A percentile compares a stretch with the other conserved stretches of the same genome.
These are phyloP conservation scores for Pseudoperonospora humuli DNA, from an alignment of 352 stramenopile genomes.

Conservation along the genomic window DNA sequence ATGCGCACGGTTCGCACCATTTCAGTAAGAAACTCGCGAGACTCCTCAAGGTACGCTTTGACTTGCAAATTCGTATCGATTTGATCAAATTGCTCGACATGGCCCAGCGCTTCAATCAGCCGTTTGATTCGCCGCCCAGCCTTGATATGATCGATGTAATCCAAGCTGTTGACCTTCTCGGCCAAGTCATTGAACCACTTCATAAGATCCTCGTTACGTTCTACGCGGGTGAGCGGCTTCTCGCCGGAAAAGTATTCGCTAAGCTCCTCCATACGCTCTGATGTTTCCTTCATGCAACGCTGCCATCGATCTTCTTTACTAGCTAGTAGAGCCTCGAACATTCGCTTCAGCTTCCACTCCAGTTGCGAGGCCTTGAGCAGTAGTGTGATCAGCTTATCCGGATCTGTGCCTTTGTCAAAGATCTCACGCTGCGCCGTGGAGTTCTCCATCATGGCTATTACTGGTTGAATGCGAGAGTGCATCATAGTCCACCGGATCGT, in stretches of 20 bases:
- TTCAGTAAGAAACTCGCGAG: conserved; percentile 87
- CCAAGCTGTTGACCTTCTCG: conserved; percentile 86
- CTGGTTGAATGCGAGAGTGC: conserved; percentile 85
- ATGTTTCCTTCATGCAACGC: conserved; percentile 81
- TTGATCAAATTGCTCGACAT: conserved; percentile 95
- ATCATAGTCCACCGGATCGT: conserved; percentile 92
- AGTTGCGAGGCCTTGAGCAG: conserved; percentile 91
- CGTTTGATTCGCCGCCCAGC: conserved; percentile 91
- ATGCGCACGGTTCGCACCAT: conserved; percentile 94
- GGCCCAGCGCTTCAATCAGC: conserved; percentile 87
- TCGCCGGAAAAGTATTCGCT: conserved; percentile 92
- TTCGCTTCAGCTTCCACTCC: conserved; percentile 92
- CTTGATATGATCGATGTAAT: conserved; percentile 90
- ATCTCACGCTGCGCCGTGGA: conserved; percentile 70
- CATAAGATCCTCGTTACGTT: conserved; percentile 91
- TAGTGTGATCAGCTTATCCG: conserved; percentile 86
- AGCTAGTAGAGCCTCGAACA: conserved; percentile 85
- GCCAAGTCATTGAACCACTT: conserved; percentile 90
- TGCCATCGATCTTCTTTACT: conserved; percentile 90
- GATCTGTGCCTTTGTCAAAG: conserved; percentile 76
- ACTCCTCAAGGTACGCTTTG: conserved; percentile 91
- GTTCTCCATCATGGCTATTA: conserved; percentile 86
- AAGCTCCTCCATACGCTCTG: conserved; percentile 89
- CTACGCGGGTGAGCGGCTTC: conserved; percentile 87
- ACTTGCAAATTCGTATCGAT: conserved; percentile 93